Evolutionary conservation across 2,329 filamentous ascomycete species (phyloP).

Genomic region (Xenosphaeropsis pyriputrescens): DNA sequence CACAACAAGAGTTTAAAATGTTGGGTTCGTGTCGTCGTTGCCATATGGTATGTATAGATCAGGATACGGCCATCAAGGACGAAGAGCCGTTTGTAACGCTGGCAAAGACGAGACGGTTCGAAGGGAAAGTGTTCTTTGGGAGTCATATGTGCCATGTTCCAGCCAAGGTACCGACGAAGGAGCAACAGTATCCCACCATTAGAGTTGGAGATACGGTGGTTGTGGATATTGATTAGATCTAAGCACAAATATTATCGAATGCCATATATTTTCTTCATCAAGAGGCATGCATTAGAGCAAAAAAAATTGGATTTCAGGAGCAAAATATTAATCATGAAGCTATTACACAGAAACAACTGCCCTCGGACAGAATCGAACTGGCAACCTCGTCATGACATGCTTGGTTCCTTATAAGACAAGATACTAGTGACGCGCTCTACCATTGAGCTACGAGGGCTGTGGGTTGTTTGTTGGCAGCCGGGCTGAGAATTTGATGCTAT

Average conservation of each 20-base stretch:
- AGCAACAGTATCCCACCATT: constrained; percentile 26
- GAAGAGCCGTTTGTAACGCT: constrained; percentile 83
- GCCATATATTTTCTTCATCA: no score
- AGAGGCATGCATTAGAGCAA: no score
- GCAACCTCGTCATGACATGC: no score
- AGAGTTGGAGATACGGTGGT: constrained; percentile 30
- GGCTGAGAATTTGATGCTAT: no score
- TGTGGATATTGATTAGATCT: constrained; percentile 6
- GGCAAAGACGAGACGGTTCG: constrained; percentile 70
- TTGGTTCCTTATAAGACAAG: no score
- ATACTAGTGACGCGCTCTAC: no score
- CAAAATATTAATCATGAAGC: no score
- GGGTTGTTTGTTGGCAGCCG: no score
- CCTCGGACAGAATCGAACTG: no score
- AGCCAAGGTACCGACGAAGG: constrained; percentile 4
- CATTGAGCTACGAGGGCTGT: no score
- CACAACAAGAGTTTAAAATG: constrained; percentile 48
- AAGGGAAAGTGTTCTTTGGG: constrained; percentile 82
- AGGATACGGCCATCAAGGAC: constrained; percentile 60
- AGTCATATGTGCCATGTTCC: constrained; percentile 51
- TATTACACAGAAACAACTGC: no score
- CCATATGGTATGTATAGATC: constrained; percentile 93
- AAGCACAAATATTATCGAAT: not conserved
- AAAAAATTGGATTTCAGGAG: no score
- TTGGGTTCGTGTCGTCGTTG: constrained; percentile 78